A percentile compares a stretch with the other conserved stretches of the same genome.
phyloP scores from a whole-genome alignment of 1,284 basidiomycete species.

The Irpex rosettiformis region DNA sequence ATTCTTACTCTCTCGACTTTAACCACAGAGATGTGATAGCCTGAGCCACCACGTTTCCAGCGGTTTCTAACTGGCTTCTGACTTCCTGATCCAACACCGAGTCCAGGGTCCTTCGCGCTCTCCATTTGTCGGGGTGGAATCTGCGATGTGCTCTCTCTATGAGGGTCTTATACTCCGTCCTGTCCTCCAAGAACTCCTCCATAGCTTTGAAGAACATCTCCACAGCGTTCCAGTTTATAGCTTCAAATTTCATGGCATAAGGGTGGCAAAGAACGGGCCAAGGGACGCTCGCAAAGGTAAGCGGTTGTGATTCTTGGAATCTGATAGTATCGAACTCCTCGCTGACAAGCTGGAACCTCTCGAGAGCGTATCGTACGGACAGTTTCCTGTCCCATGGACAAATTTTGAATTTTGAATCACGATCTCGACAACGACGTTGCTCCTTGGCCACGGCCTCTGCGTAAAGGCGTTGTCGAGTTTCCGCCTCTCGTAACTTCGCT shows the following conservation, averaged over 20 bases:
- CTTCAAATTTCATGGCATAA: neutral
- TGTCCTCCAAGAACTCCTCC: neutral
- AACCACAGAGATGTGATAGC: conserved; percentile 14
- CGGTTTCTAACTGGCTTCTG: conserved; percentile 3
- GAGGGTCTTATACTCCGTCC: conserved; percentile 3
- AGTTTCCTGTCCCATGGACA: neutral
- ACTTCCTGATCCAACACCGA: conserved; percentile 6
- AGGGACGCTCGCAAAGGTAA: conserved; percentile 10
- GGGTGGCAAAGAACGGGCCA: conserved; percentile 12
- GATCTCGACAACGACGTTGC: neutral
- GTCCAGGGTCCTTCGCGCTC: conserved; percentile 6
- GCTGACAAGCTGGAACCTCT: conserved; percentile 3
- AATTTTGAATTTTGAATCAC: neutral
- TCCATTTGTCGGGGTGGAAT: conserved; percentile 14
- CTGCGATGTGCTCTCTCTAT: conserved; percentile 13
- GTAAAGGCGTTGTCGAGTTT: neutral
- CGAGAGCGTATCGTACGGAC: conserved; percentile 1
- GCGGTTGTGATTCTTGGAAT: conserved; percentile 6
- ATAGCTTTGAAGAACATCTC: conserved; percentile 8
- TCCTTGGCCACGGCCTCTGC: neutral
- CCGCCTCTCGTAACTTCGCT: neutral
- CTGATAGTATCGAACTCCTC: conserved; percentile 8
- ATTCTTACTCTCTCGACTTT: neutral
- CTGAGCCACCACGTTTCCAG: conserved; percentile 14
- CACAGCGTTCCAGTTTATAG: conserved; percentile 10